Evolutionary conservation across 2,329 filamentous ascomycete genomes (phyloP), one percentile per base, ranked within the genome.

Genomic region (Verticillium dahliae): DNA sequence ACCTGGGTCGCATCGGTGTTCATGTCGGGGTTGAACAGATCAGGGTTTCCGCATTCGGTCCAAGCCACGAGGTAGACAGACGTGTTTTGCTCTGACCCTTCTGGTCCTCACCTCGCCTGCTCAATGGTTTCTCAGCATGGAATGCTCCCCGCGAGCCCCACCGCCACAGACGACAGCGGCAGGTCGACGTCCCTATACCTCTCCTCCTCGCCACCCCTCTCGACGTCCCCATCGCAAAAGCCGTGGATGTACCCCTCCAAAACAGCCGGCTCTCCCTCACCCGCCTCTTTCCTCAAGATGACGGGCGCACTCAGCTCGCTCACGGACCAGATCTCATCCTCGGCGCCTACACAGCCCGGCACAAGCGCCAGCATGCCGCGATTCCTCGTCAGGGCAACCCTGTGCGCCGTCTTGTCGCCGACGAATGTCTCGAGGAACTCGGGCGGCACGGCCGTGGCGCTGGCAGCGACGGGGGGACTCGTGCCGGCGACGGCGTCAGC

Each of bases 401-500:
- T 60, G 6, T 62, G 55, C 5, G n/a, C 33, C 15, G 41, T 57
- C 22, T 61, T 57, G 14, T 59, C 60, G 33, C 57, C 35, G 55
- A 65, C 60, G 33, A 65, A 65, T 11, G 50, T 61, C 9, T 66
- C 62, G 35, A 66, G 62, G 59, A 65, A 66, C 1, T 60, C 50
- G 4, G 45, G 45, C 1, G 69, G 64, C 7, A 72, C 68, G 59
- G 66, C 68, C 56, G 70, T 68, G 33, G 71, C 61, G 59, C 67
- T 62, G 45, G 65, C 61, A 27, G 66, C 65, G 5, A 58, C 54
- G 34, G 67, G 62, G 5, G 68, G 65, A 6, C 67, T 65, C 9
- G 65, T 68, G 60, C 67, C 70, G 55, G 70, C 69, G 57, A 73
- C 67, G 38, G 71, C 69, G 50, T 75, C 72, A 33, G 67, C 65